A percentile compares a stretch with the other conserved stretches of the same genome.
These are phyloP conservation scores for Coccomyxa subellipsoidea DNA, from an alignment of 163 green algal genomes.

Conservation along the genomic window DNA sequence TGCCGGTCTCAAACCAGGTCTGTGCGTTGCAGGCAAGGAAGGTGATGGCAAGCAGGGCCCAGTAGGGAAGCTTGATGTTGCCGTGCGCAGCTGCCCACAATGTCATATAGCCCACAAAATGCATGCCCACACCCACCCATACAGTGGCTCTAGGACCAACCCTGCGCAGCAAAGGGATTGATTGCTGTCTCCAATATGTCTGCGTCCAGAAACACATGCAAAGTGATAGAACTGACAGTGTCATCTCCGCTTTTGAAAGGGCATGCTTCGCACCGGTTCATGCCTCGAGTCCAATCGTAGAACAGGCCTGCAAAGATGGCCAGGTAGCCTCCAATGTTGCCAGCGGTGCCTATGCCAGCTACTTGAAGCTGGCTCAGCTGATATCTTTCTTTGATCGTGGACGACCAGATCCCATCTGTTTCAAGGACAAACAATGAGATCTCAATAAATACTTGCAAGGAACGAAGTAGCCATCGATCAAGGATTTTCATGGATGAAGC, in stretches of 20 bases:
- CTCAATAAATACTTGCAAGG: too few species aligned
- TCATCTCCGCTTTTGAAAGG: too few species aligned
- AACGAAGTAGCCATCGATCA: too few species aligned
- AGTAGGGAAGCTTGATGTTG: constrained; percentile 25
- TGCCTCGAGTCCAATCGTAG: constrained; percentile 42
- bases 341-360: constrained; percentile 16
- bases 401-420: neutral
- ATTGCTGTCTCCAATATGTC: too few species aligned
- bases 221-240: too few species aligned
- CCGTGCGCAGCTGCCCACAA: constrained; percentile 25
- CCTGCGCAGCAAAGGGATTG: constrained; percentile 18
- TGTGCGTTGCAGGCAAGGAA: constrained; percentile 40
- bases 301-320: constrained; percentile 47
- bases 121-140: constrained; percentile 22
- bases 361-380: constrained; percentile 13
- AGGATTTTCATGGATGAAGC: neutral
- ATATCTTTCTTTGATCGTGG: constrained; percentile 17
- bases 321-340: constrained; percentile 35
- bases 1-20: constrained; percentile 47
- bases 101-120: constrained; percentile 35
- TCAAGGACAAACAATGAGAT: neutral
- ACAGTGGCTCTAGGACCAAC: constrained; percentile 24
- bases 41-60: constrained; percentile 35
- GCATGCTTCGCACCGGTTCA: constrained; percentile 24
- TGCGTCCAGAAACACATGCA: too few species aligned